Evolutionary conservation across 345 rosid genomes (phyloP), one percentile per base, ranked within the genome.

Genomic region (Alliaria petiolata): DNA sequence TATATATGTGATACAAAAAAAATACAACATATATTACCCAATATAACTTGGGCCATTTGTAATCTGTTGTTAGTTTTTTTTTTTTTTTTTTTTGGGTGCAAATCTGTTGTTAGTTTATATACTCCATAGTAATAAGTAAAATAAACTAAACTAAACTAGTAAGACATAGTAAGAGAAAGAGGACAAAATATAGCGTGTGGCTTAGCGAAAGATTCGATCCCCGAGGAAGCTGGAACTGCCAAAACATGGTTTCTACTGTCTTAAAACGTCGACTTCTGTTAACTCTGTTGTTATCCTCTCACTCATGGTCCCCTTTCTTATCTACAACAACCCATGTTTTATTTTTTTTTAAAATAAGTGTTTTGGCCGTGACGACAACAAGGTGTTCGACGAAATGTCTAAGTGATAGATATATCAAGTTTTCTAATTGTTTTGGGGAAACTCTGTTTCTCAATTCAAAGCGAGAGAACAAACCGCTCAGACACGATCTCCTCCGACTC

Each of bases 401-500:
- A 5, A 33, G 4, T 50, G 30, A n/a, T 16, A 25, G 0, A 26
- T 12, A 25, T 26, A 26, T 28, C 19, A 30, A 30, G 2, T 35
- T 35, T 16, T 6, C n/a, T 28, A 36, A 58, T 12, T 36, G 3
- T 22, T 5, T 59, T n/a, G n/a, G 11, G 26, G 57, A 3, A 51
- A 26, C 65, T 25, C 35, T 36, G 12, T 42, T 43, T 14, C 16
- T 28, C 38, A 30, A 62, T 6, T 12, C 47, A 59, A 60, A 42
- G 16, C 17, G 28, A 26, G 9, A 25, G 11, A 22, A n/a, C 14
- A 33, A 0, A 50, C n/a, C 30, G 16, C 12, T 73, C 66, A 74
- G 8, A 49, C 30, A 74, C 55, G 8, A 20, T 62, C 47, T 54
- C 87, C 90, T 62, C 89, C 92, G 8, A 81, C 86, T 74, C 40